These are phyloP conservation scores for Coffea eugenioides DNA, from an alignment of 257 asterid species.

Conservation along the genomic window DNA sequence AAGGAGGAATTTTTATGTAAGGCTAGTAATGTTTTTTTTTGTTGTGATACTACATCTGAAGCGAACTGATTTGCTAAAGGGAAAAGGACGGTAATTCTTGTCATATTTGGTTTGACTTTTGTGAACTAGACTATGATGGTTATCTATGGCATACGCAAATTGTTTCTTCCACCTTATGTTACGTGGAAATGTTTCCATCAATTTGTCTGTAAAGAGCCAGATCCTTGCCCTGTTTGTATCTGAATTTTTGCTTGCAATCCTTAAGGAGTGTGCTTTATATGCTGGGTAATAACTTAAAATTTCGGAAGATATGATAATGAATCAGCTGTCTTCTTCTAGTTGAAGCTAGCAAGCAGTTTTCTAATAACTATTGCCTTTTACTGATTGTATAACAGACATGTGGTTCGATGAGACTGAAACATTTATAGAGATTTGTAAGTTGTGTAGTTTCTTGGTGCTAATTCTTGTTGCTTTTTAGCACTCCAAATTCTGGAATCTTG, in stretches of 20 bases:
- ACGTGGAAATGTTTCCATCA: too few relatives aligned
- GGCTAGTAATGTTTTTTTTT: too few relatives aligned
- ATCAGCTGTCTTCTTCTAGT: not conserved
- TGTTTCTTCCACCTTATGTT: not conserved
- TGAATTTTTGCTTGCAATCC: not conserved
- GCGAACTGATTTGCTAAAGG: not conserved
- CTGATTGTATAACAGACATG: too few relatives aligned
- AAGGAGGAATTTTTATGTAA: not conserved
- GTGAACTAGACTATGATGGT: not conserved
- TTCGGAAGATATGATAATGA: not conserved
- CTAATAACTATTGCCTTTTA: too few relatives aligned
- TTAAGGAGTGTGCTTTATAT: not conserved
- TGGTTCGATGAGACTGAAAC: too few relatives aligned
- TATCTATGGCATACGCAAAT: not conserved
- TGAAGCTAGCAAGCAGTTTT: too few relatives aligned
- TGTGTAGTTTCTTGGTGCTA: too few relatives aligned
- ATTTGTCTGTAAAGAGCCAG: not conserved
- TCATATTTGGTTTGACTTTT: too few relatives aligned
- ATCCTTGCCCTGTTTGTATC: too few relatives aligned
- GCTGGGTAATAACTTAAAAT: not conserved
- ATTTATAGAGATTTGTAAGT: too few relatives aligned
- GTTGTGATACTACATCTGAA: not conserved
- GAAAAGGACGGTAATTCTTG: too few relatives aligned
- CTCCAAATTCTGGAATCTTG: not conserved
- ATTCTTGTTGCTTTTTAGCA: too few relatives aligned